Percentiles rank a stretch among this genome's conserved stretches.
These are phyloP conservation scores for Russula sp. DNA, from an alignment of 768 basidiomycete species.

Conservation along the genomic window DNA sequence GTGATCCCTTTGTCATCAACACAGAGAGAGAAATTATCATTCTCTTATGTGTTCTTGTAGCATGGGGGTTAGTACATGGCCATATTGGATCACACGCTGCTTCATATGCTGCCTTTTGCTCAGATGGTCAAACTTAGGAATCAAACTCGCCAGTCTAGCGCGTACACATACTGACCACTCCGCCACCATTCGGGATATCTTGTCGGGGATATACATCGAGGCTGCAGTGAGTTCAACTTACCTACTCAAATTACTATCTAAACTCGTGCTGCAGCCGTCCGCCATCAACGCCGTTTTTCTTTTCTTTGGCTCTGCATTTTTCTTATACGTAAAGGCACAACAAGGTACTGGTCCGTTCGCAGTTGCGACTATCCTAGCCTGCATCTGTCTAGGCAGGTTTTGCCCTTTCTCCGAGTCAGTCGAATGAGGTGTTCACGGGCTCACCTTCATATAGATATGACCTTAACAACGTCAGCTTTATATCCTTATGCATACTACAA, in stretches of 20 bases:
- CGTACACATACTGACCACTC: conserved; percentile 37
- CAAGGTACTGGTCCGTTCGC: conserved; percentile 58
- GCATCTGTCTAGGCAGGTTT: conserved; percentile 48
- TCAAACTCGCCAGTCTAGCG: conserved; percentile 52
- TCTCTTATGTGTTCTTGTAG: conserved; percentile 38
- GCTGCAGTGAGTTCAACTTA: conserved; percentile 27
- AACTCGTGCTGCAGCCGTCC: no score
- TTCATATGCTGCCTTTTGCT: neutral
- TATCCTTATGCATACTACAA: conserved; percentile 61
- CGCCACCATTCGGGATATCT: conserved; percentile 34
- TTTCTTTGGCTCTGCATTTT: conserved; percentile 48
- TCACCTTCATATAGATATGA: conserved; percentile 39
- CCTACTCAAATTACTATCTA: no score
- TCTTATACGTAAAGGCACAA: conserved; percentile 53
- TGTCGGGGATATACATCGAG: conserved; percentile 54
- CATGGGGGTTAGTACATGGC: conserved; percentile 49
- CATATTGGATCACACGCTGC: conserved; percentile 11
- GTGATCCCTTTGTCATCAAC: conserved; percentile 59
- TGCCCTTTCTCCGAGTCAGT: no score
- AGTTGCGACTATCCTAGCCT: conserved; percentile 48
- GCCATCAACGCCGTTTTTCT: conserved; percentile 57
- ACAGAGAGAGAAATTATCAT: conserved; percentile 58
- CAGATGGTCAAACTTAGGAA: conserved; percentile 63
- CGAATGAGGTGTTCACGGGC: neutral
- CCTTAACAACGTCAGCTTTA: conserved; percentile 47